Percentiles rank a stretch among this genome's conserved stretches.
phyloP scores from a whole-genome alignment of 441 rosid species.

The Raphanus hybrid region DNA sequence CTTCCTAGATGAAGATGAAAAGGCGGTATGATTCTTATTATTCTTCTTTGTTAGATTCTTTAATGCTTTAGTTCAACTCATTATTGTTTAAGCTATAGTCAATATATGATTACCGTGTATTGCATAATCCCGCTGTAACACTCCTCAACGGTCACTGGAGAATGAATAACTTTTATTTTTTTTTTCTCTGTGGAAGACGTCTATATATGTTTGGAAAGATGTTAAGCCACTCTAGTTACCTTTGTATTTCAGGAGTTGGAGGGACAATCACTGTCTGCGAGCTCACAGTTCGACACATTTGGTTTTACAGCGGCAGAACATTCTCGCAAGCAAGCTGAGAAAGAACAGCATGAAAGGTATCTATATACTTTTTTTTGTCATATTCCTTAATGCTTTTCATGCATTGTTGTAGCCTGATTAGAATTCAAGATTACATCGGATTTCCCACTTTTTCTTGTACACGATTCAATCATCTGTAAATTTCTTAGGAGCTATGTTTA shows the following conservation, averaged over 20 bases:
- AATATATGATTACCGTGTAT: background rate
- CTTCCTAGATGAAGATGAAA: constrained; percentile 97
- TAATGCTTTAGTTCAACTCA: constrained; percentile 14
- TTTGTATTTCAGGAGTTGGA: constrained; percentile 78
- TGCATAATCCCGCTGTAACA: background rate
- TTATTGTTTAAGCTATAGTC: constrained; percentile 4
- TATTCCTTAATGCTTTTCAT: constrained; percentile 26
- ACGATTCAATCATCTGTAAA: constrained; percentile 16
- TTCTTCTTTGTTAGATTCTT: constrained; percentile 12
- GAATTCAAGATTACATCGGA: background rate
- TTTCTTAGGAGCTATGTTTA: constrained; percentile 17
- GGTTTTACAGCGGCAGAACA: constrained; percentile 93
- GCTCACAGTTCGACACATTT: constrained; percentile 94
- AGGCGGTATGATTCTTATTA: constrained; percentile 54
- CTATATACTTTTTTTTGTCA: constrained; percentile 29
- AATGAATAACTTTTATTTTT: background rate
- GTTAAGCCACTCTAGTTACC: constrained; percentile 14
- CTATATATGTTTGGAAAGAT: background rate
- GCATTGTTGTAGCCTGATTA: constrained; percentile 19
- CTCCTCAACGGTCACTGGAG: background rate
- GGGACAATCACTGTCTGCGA: constrained; percentile 68
- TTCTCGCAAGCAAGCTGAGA: constrained; percentile 90
- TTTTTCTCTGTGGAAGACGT: background rate
- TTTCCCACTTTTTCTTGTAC: constrained; percentile 2
- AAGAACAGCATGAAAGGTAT: constrained; percentile 85